Base-by-base conservation (phyloP, 768 basidiomycete genomes). In the Agrocybe chaxingu region DNA sequence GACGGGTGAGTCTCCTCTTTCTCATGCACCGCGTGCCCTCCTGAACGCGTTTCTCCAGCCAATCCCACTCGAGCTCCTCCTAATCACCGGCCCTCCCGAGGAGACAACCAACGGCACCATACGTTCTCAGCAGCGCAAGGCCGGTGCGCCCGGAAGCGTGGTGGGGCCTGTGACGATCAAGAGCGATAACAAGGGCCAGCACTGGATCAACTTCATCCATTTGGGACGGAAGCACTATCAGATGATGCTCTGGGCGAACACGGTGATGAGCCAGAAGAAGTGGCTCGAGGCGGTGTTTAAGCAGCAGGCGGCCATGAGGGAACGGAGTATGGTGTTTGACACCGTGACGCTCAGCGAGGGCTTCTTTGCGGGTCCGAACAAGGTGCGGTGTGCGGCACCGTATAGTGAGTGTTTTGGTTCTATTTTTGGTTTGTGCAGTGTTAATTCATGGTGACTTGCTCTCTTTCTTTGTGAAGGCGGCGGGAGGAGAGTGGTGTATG, bases 241-340 rank as follows among this genome's bases (percentile, higher is more conserved):
- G 56, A 78, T 98, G 60, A 88, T 92, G 54, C 73, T 99, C 8
- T 98, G 92, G 92, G 91, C 92, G 39, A 85, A 80, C 59, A 89
- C 94, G 29, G 82, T 84, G 41, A 77, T 92, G 47, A 81, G 79
- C 57, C 87, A 98, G 62, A 84, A 85, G 61, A 98, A 97, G 69
- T 98, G 97, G 97, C 67, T 98, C 43, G 97, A 99, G 59, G 71
- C 77, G 51, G 97, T 99, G 58, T 76, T 80, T 61, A 93, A 89
- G 73, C 92, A 96, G 64, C 97, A 98, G 73, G 83, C 87, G 55
- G 63, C 74, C 29, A 77, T 98, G 76, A 77, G 88, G 51, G 92
- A 95, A 55, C 74, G 90, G 53, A 95, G 91, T 62, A 71, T 76
- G 65, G 81, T 93, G 13, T 97, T 99, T 66, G 93, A 96, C 59